Evolutionary conservation across 75 land plant genomes (phyloP), one percentile per base, ranked within the genome.

Genomic region (Pinus tabuliformis): DNA sequence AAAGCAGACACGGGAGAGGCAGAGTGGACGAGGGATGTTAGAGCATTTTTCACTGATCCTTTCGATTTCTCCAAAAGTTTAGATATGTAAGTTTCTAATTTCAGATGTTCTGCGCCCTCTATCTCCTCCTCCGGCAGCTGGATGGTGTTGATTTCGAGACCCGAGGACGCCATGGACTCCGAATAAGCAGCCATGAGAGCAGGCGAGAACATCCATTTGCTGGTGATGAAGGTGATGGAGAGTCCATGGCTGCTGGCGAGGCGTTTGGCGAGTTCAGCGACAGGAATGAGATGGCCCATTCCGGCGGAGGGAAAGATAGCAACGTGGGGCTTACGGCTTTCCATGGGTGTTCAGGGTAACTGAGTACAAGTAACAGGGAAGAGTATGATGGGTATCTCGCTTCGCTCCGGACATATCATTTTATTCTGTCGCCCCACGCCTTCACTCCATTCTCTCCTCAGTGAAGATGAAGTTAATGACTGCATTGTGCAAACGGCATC

Each of bases 241-340:
- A 83, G 20, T 58, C 39, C 30, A 75, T 78, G 81, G 72, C 75
- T 62, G 56, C 54, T 33, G 72, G 60, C 72, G 52, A 91, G 85
- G 66, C 74, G 86, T 22, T 73, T 75, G 62, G 78, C 83, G 73
- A 91, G 77, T 72, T 90, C 83, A 22, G 74, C 65, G 42, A 84
- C 60, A 15, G 93, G 85, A 79, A 80, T 80, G 70, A 82, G 83
- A 78, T 88, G 93, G 72, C 89, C 89, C 75, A 86, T 83, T 20
- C 82, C 84, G 30, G 91, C 85, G 62, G 68, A 81, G 15, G 84
- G 78, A 5, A 86, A 18, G 18, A 86, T 12, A 26, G 72, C 91
- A 0, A 81, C 60, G 49, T 86, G 91, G 58, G 71, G 76, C 62
- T 61, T 61, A 6, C 3, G 22, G 62, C 6, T 61, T 5, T 42